Evolutionary conservation across 2,329 filamentous ascomycete genomes (phyloP), one percentile per base, ranked within the genome.

Genomic region (Paraconiothyrium sp.): DNA sequence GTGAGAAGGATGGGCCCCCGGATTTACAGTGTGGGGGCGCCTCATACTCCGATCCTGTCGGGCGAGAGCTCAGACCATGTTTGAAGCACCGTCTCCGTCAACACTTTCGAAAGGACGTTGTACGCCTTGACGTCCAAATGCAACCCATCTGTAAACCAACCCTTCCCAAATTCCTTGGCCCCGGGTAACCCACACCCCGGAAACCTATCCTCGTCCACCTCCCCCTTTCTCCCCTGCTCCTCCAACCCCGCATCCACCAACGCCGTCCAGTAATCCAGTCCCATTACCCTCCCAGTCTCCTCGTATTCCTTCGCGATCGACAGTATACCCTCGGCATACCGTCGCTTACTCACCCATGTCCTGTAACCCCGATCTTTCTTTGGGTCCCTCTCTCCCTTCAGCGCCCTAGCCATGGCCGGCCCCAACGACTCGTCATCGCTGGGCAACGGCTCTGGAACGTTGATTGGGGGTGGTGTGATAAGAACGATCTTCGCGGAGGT

Each of bases 81-180:
- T 10, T 34, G 46, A 14, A 68, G 44, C 10, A 76, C 54, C n/a
- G 64, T 27, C 6, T 71, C 65, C 50, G 71, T 52, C 32, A 78
- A 39, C 7, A 47, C 62, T 27, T 64, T 67, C 3, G 67, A 72
- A 20, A 78, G 57, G 14, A 78, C 67, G 1, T 65, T 58, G 52
- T 78, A 79, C 7, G 67, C 68, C 71, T 70, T 1, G 4, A 11
- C 43, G 50, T 75, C 74, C 30, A 80, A 65, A 70, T 80, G 78
- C 65, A 81, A 63, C 4, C 76, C 76, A 70, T 79, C 78, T 1
- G 70, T 76, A 59, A 81, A 80, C 63, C 73, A 79, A 1, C 72
- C 74, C 3, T 67, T 59, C n/a, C 68, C 67, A 59, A 80, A 80
- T 13, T 64, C 54, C 51, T 63, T 69, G 22, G 74, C 71, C 4